Evolutionary conservation across 306 rosid genomes (phyloP).

Genomic region (Chamaecrista fasciculata): DNA sequence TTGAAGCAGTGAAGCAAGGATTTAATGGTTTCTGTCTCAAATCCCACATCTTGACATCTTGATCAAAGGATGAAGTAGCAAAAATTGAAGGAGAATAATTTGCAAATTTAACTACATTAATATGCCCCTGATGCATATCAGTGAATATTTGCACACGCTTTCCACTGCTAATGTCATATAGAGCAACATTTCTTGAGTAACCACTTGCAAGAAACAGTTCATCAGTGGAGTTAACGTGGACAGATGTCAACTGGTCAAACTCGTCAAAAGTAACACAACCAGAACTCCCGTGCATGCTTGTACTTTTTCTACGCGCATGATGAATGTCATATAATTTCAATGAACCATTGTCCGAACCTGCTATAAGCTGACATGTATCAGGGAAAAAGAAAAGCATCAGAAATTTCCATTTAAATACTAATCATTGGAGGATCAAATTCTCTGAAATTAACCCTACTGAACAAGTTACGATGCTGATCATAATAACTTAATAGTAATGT

Average conservation of each 20-base stretch:
- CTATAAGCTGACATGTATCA: slow-evolving; percentile 67
- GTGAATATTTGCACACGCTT: slow-evolving; percentile 65
- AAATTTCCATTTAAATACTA: slow-evolving; percentile 9
- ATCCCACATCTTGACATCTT: slow-evolving; percentile 86
- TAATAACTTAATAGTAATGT: slow-evolving; percentile 19
- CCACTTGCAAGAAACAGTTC: slow-evolving; percentile 89
- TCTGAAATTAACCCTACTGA: slow-evolving; percentile 26
- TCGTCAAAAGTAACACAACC: slow-evolving; percentile 61
- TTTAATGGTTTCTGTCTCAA: slow-evolving; percentile 71
- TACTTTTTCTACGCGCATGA: slow-evolving; percentile 34
- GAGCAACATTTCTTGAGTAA: slow-evolving; percentile 77
- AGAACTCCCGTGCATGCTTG: slow-evolving; percentile 42
- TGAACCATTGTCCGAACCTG: slow-evolving; percentile 89
- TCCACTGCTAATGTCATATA: slow-evolving; percentile 70
- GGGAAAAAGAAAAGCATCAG: slow-evolving; percentile 33
- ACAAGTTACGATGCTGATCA: slow-evolving; percentile 18
- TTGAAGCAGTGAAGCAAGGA: slow-evolving; percentile 73
- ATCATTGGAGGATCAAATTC: slow-evolving; percentile 20
- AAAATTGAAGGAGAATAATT: slow-evolving; percentile 78
- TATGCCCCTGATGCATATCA: slow-evolving; percentile 80
- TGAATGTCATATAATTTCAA: slow-evolving; percentile 66
- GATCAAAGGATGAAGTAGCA: slow-evolving; percentile 84
- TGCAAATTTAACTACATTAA: slow-evolving; percentile 79
- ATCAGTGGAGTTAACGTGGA: slow-evolving; percentile 74
- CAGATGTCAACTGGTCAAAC: slow-evolving; percentile 82